Percentiles rank a stretch among this genome's conserved stretches.
phyloP scores from a whole-genome alignment of 257 asterid genomes.

The Mentha longifolia region DNA sequence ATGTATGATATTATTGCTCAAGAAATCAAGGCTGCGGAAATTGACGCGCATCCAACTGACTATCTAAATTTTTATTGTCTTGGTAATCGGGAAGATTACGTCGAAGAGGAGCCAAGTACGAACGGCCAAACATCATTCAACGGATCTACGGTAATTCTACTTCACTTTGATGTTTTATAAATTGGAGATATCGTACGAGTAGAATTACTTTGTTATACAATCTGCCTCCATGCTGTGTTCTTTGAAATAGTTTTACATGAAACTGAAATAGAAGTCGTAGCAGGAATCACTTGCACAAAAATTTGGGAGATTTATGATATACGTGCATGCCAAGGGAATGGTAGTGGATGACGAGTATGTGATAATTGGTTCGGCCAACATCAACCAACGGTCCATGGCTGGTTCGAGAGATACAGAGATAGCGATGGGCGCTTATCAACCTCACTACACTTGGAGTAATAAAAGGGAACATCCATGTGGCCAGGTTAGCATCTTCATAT shows the following conservation, averaged over 20 bases:
- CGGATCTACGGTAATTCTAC: constrained; percentile 42
- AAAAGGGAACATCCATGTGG: background rate
- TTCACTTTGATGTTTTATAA: background rate
- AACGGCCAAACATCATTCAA: constrained; percentile 38
- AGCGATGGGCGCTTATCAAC: constrained; percentile 13
- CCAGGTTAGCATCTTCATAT: background rate
- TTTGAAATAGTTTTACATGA: background rate
- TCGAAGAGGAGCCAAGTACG: constrained; percentile 37
- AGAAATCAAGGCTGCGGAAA: constrained; percentile 47
- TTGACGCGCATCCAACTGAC: constrained; percentile 61
- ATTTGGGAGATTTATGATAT: constrained; percentile 6
- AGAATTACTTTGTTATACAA: background rate
- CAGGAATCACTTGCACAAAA: background rate
- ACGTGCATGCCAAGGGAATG: constrained; percentile 14
- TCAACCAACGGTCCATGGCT: constrained; percentile 17
- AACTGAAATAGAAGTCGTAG: background rate
- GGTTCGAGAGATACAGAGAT: constrained; percentile 16
- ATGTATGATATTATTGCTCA: constrained; percentile 56
- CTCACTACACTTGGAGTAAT: constrained; percentile 13
- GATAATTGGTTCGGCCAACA: constrained; percentile 17
- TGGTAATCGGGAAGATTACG: constrained; percentile 55
- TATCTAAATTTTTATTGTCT: constrained; percentile 62
- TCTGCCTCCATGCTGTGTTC: background rate
- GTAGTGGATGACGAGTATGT: constrained; percentile 9
- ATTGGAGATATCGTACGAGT: no score